These are phyloP conservation scores for Ilyonectria sp. DNA, from an alignment of 2,329 filamentous ascomycete genomes.

Conservation along the genomic window DNA sequence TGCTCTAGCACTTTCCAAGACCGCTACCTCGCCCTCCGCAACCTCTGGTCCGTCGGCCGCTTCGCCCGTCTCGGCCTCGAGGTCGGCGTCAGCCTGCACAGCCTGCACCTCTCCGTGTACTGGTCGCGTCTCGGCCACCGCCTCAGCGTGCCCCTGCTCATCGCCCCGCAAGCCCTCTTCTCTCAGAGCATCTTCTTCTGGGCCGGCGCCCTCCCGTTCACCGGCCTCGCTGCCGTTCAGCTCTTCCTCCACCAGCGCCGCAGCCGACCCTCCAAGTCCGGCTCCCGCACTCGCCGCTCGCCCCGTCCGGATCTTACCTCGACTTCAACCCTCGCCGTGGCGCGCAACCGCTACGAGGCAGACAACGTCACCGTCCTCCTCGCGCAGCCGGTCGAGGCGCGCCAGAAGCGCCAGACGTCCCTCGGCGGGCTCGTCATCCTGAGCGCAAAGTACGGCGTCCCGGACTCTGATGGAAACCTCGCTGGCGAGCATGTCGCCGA, in stretches of 20 bases:
- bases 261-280: slow-evolving; percentile 11
- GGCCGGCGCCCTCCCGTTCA: slow-evolving; percentile 57
- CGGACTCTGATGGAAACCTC: slow-evolving; percentile 49
- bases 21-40: slow-evolving; percentile 60
- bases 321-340: slow-evolving; percentile 46
- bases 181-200: slow-evolving; percentile 55
- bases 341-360: slow-evolving; percentile 59
- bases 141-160: slow-evolving; percentile 60
- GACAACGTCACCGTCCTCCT: slow-evolving; percentile 62
- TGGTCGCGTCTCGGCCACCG: slow-evolving; percentile 63
- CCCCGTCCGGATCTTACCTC: slow-evolving; percentile 24
- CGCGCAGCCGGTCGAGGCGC: slow-evolving; percentile 56
- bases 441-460: slow-evolving; percentile 64
- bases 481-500: slow-evolving; percentile 63
- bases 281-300: slow-evolving; percentile 24
- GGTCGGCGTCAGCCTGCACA: slow-evolving; percentile 58
- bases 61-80: slow-evolving; percentile 62
- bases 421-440: slow-evolving; percentile 63
- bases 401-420: slow-evolving; percentile 54
- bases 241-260: slow-evolving; percentile 45
- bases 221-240: slow-evolving; percentile 57
- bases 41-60: slow-evolving; percentile 58
- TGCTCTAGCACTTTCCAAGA: slow-evolving; percentile 55
- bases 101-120: slow-evolving; percentile 62
- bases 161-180: slow-evolving; percentile 51